These are phyloP conservation scores for Chaetomidium leptoderma DNA, from an alignment of 495 filamentous ascomycete genomes.

Conservation along the genomic window DNA sequence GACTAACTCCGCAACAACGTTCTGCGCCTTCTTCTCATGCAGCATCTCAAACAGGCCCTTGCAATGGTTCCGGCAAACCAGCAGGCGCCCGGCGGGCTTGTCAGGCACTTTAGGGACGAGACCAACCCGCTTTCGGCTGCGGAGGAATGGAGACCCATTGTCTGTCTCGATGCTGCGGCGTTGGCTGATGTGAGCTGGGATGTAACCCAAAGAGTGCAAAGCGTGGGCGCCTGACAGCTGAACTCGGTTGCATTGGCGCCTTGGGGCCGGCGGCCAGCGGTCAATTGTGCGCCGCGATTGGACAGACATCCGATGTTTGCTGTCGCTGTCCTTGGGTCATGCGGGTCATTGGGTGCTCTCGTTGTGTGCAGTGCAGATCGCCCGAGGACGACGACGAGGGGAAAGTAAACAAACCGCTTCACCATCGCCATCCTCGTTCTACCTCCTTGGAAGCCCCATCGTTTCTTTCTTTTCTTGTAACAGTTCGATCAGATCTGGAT, in stretches of 20 bases:
- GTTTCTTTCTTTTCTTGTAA: not conserved
- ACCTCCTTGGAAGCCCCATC: not conserved
- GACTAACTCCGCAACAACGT: not conserved
- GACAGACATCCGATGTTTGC: constrained; percentile 14
- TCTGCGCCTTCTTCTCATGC: constrained; percentile 15
- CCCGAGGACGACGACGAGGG: not conserved
- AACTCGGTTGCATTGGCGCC: constrained; percentile 21
- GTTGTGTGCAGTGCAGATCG: constrained; percentile 11
- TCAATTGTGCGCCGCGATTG: constrained; percentile 22
- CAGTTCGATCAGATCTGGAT: constrained; percentile 11
- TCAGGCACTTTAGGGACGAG: not conserved
- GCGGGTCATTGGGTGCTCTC: constrained; percentile 23
- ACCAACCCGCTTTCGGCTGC: constrained; percentile 11
- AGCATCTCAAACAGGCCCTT: constrained; percentile 24
- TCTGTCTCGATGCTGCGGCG: not conserved
- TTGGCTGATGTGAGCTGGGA: constrained; percentile 29
- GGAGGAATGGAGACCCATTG: constrained; percentile 16
- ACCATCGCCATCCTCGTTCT: constrained; percentile 2
- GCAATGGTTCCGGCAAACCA: constrained; percentile 9
- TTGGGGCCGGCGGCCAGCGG: constrained; percentile 14
- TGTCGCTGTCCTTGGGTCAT: constrained; percentile 13
- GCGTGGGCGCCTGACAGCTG: constrained; percentile 18
- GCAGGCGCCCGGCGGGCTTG: constrained; percentile 4
- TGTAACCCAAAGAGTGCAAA: constrained; percentile 16
- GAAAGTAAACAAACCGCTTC: constrained; percentile 27